Evolutionary conservation across 768 basidiomycete species (phyloP).

Genomic region (Hydnomerulius pinastri): DNA sequence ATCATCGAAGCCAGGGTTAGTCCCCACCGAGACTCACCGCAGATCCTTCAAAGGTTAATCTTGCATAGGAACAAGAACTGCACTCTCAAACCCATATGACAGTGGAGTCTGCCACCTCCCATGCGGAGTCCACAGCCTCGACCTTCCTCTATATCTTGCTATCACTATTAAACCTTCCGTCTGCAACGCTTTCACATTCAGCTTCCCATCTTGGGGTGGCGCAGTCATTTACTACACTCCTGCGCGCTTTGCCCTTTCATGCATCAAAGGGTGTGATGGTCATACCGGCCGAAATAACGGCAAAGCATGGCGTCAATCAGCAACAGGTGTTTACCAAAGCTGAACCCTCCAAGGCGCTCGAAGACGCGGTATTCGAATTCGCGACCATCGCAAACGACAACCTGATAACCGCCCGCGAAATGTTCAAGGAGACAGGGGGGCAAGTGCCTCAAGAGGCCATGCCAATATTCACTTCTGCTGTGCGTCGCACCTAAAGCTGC

Average conservation of each 20-base stretch:
- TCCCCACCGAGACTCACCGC: background rate
- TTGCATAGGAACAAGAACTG: slow-evolving; percentile 63
- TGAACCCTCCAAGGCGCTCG: slow-evolving; percentile 54
- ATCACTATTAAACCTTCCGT: slow-evolving; percentile 60
- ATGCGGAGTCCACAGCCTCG: slow-evolving; percentile 80
- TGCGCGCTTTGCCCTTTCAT: slow-evolving; percentile 79
- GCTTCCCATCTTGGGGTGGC: slow-evolving; percentile 82
- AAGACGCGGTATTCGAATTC: slow-evolving; percentile 82
- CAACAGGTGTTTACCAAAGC: slow-evolving; percentile 75
- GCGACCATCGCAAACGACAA: slow-evolving; percentile 82
- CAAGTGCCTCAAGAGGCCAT: slow-evolving; percentile 59
- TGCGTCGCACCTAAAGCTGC: slow-evolving; percentile 39
- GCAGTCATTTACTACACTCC: slow-evolving; percentile 66
- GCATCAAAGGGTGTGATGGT: slow-evolving; percentile 68
- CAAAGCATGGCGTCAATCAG: slow-evolving; percentile 74
- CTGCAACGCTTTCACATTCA: slow-evolving; percentile 66
- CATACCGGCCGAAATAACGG: slow-evolving; percentile 81
- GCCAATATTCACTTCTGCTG: slow-evolving; percentile 73
- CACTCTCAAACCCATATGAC: slow-evolving; percentile 66
- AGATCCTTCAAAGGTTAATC: slow-evolving; percentile 22
- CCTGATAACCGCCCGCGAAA: slow-evolving; percentile 68
- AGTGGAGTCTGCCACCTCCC: slow-evolving; percentile 62
- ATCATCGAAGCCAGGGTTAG: slow-evolving; percentile 84
- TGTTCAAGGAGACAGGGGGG: slow-evolving; percentile 57
- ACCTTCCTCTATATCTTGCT: slow-evolving; percentile 77